Conservation (phyloP, 2,329 filamentous ascomycete genomes). For the Penicillium sclerotiorum region DNA sequence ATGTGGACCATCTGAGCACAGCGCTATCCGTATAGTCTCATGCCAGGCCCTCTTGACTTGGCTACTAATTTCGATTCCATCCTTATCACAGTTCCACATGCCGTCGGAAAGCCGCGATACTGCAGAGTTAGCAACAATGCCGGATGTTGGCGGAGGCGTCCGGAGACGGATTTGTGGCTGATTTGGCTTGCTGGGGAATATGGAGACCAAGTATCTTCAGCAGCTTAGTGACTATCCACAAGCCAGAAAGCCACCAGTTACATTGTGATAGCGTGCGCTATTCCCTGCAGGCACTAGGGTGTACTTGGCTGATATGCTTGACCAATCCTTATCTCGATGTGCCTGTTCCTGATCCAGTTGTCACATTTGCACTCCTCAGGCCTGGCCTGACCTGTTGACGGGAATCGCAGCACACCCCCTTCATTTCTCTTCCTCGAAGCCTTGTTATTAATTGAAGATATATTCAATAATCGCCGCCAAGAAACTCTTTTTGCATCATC, state of each 20-base stretch:
- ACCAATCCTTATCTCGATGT: neutral
- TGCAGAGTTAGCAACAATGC: neutral
- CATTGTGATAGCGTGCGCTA: neutral
- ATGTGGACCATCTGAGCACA: conserved; percentile 1
- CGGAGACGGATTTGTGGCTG: conserved; percentile 1
- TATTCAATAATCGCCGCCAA: neutral
- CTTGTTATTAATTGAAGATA: neutral
- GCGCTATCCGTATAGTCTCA: conserved; percentile 2
- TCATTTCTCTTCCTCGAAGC: neutral
- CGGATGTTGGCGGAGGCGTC: neutral
- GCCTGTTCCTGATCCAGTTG: neutral
- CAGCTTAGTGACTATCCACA: neutral
- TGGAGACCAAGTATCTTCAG: conserved; percentile 1
- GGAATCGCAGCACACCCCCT: neutral
- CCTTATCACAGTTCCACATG: conserved; percentile 6
- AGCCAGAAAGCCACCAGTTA: neutral
- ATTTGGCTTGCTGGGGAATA: conserved; percentile 8
- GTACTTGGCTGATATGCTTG: neutral
- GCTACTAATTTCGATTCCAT: neutral
- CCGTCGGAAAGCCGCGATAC: conserved; percentile 16
- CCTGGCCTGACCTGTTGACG: neutral
- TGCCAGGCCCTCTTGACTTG: neutral
- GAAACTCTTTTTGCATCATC: conserved; percentile 3
- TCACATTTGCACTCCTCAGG: neutral
- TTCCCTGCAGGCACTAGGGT: neutral